Percentiles rank a stretch among this genome's conserved stretches.
Conservation (phyloP, 345 rosid species). For the Euphorbia lathyris region DNA sequence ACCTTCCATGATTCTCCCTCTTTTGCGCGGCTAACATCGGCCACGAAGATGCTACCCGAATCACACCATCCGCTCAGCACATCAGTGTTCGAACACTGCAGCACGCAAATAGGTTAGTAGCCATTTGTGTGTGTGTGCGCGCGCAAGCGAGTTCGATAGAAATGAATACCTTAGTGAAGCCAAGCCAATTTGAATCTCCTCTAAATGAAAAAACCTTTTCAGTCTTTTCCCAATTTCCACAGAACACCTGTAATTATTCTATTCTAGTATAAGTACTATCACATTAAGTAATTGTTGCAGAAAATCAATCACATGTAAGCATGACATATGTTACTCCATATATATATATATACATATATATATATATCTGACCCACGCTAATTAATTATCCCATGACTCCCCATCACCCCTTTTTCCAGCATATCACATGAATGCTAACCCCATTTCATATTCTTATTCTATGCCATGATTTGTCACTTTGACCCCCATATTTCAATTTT, state of each 20-base stretch:
- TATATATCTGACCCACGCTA: neutral
- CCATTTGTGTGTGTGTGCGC: too few species aligned
- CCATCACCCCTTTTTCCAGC: neutral
- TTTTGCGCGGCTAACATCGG: constrained; percentile 27
- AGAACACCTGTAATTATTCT: constrained; percentile 43
- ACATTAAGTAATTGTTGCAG: constrained; percentile 1
- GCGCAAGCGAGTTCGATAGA: too few species aligned
- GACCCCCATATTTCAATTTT: too few species aligned
- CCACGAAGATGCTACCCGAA: constrained; percentile 61
- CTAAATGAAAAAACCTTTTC: constrained; percentile 50
- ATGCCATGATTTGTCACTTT: too few species aligned
- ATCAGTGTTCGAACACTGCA: constrained; percentile 57
- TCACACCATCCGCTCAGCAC: constrained; percentile 68
- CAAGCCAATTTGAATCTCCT: constrained; percentile 80
- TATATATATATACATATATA: too few species aligned
- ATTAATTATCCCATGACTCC: neutral
- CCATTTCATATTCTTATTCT: too few species aligned
- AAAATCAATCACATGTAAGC: neutral
- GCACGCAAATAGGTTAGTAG: too few species aligned
- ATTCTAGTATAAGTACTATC: neutral
- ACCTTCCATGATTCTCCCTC: constrained; percentile 7
- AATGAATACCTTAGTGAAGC: constrained; percentile 54
- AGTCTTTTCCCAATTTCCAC: constrained; percentile 50
- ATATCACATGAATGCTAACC: neutral
- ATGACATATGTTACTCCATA: neutral